phyloP scores from a whole-genome alignment of 257 asterid species.

The Dorcoceras hygrometricum region DNA sequence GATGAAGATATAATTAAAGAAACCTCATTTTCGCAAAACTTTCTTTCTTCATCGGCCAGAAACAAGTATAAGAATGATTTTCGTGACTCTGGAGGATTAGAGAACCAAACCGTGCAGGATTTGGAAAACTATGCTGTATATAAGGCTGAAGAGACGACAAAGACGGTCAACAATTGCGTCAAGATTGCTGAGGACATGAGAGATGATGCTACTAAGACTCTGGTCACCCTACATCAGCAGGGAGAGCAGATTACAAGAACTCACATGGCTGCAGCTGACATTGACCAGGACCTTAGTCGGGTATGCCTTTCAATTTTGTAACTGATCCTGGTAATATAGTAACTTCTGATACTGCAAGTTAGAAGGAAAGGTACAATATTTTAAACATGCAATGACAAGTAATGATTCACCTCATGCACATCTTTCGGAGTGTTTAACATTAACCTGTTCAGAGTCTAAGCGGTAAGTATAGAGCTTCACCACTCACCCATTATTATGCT shows the following conservation, averaged over 20 bases:
- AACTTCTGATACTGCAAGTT: background rate
- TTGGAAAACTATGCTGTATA: conserved; percentile 69
- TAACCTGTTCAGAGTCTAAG: background rate
- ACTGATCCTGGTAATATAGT: background rate
- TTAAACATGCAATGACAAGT: background rate
- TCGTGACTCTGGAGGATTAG: conserved; percentile 68
- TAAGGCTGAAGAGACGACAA: conserved; percentile 84
- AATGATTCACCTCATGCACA: background rate
- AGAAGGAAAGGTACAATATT: background rate
- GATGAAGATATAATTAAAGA: conserved; percentile 50
- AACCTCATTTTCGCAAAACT: conserved; percentile 39
- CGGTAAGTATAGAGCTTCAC: background rate
- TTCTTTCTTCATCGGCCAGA: conserved; percentile 40
- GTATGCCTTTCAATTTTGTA: conserved; percentile 42
- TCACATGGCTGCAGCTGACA: conserved; percentile 81
- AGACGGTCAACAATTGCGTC: conserved; percentile 61
- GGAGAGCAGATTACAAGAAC: conserved; percentile 91
- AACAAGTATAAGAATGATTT: conserved; percentile 66
- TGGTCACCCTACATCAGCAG: conserved; percentile 85
- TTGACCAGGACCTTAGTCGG: conserved; percentile 87
- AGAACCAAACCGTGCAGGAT: conserved; percentile 70
- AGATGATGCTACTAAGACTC: conserved; percentile 80
- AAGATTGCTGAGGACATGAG: conserved; percentile 92
- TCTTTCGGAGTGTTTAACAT: background rate
- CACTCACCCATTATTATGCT: background rate